phyloP scores from a whole-genome alignment of 2,329 filamentous ascomycete genomes.

The Stromatinia cepivora region DNA sequence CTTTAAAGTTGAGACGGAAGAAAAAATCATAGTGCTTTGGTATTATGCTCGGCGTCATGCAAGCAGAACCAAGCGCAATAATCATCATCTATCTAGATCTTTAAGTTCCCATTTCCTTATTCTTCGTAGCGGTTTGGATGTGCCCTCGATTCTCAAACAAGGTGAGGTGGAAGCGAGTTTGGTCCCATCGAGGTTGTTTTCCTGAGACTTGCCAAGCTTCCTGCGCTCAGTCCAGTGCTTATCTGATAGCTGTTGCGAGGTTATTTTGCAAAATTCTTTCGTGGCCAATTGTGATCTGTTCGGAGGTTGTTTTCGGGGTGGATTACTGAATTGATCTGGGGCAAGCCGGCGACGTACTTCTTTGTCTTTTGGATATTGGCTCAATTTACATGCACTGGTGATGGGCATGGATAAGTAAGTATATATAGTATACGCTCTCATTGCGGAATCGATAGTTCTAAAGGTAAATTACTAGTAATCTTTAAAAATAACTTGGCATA shows the following conservation, averaged over 20 bases:
- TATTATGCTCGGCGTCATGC: conserved; percentile 5
- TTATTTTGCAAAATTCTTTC: conserved; percentile 24
- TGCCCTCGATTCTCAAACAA: conserved; percentile 29
- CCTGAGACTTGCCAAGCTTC: conserved; percentile 39
- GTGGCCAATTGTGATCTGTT: conserved; percentile 12
- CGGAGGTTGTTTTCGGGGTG: conserved; percentile 5
- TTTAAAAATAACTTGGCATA: conserved; percentile 17
- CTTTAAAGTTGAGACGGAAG: conserved; percentile 1
- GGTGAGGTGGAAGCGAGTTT: conserved; percentile 47
- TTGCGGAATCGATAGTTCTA: conserved; percentile 4
- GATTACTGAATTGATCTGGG: not conserved
- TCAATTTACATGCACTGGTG: not conserved
- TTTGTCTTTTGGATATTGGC: not conserved
- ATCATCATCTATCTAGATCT: not conserved
- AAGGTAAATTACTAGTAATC: not conserved
- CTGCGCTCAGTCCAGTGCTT: conserved; percentile 28
- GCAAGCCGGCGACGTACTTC: not conserved
- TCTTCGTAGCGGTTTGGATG: not conserved
- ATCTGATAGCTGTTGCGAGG: conserved; percentile 22
- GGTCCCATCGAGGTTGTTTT: conserved; percentile 30
- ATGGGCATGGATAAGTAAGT: conserved; percentile 1
- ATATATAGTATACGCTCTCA: conserved; percentile 10
- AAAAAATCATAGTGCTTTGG: not conserved
- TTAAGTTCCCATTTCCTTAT: not conserved
- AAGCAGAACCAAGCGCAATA: not conserved